Evolutionary conservation across 2,329 filamentous ascomycete species (phyloP), one percentile per base, ranked within the genome.

Genomic region (Spiromastix sp.): DNA sequence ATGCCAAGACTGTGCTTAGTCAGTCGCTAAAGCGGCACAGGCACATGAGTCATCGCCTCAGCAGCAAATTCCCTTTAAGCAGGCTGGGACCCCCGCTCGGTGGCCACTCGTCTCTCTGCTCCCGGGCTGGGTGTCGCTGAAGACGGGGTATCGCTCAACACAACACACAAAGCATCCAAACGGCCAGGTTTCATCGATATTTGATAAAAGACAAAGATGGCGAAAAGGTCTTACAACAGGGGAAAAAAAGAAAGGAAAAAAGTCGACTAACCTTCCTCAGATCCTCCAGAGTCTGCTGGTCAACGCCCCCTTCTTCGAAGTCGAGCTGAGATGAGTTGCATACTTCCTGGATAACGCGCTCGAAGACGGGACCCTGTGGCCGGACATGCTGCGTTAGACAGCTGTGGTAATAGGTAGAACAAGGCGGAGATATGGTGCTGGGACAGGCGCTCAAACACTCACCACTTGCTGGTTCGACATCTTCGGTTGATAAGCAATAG

Each of bases 301-400:
- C 85, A 46, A 96, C 81, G 51, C 91, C 91, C 49, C 81, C 85
- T 65, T 98, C 91, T 61, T 98, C 91, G 58, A 98, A 96, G 63
- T 96, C 91, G 54, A 89, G 83, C 54, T 84, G 76, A 54, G 89
- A 95, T 48, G 80, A 79, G 50, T 89, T 81, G 61, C 95, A 84
- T 55, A 98, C 87, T 66, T 83, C 81, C 50, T 89, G 81, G 61
- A 96, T 85, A 57, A 98, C 86, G 65, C 91, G 85, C 43, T 80
- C 70, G 55, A 95, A 98, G 54, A 96, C 80, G 47, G 67, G 65
- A 52, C 91, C 91, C 67, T 78, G 32, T 13, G 15, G 3, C 17
- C 25, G 10, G 8, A n/a, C n/a, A n/a, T n/a, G n/a, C n/a, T n/a
- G n/a, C n/a, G n/a, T n/a, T n/a, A n/a, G n/a, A n/a, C n/a, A n/a